Base-by-base conservation (phyloP, 306 rosid genomes). In the Spatholobus suberectus region DNA sequence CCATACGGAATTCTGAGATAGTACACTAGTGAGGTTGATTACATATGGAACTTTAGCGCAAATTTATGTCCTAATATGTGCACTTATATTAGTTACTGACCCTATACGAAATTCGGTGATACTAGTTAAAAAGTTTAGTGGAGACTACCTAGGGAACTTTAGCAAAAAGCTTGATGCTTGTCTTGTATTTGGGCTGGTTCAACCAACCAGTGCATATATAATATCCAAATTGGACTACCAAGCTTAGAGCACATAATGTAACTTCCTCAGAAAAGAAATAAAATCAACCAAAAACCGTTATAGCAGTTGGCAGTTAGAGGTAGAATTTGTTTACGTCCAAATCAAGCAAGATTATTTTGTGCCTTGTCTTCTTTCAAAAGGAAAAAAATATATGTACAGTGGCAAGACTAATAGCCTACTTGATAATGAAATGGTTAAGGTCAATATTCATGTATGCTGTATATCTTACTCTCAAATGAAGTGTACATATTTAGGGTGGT, bases 341-440 rank as follows among this genome's bases (percentile, higher is more conserved):
- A 81, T 66, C 79, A 78, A 27, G 26, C 58, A 17, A 70, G 54
- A 32, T 54, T 49, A 69, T 63, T 73, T 51, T n/a, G 20, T 49
- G 74, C 24, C 15, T 58, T 72, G 44, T 44, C 9, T 17, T 0
- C n/a, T 3, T 18, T 34, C 1, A 20, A 17, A 23, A 46, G 24
- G 58, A 18, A 18, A 52, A 51, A 5, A 77, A 61, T 27, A 23
- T 58, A 15, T 40, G 41, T 37, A 37, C 9, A 40, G 27, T 41
- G 44, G 44, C 13, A 74, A 9, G 51, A 20, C 51, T 29, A 13
- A n/a, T 7, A 49, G n/a, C n/a, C 40, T 29, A 4, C 18, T 73
- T n/a, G 78, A 52, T 73, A 73, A 73, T 11, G 66, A n/a, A 26
- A 26, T 29, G 34, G 32, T 35, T 10, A 26, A 24, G 66, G 66